Base-by-base conservation (phyloP, 495 filamentous ascomycete species). In the Penicillium samsonianum region DNA sequence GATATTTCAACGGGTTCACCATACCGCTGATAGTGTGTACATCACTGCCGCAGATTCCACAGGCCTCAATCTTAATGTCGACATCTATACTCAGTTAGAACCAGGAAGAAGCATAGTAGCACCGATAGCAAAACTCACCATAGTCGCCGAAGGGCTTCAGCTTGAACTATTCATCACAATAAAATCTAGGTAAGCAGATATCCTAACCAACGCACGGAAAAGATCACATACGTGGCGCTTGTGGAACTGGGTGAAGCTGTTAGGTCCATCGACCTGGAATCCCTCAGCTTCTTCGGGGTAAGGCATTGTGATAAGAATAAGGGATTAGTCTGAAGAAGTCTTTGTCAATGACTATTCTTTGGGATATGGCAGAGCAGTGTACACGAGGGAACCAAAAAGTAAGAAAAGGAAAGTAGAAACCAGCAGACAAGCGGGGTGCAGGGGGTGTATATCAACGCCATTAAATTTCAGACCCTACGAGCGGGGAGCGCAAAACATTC, bases 41-140 rank as follows among this genome's bases (percentile, higher is more conserved):
- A 63, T 92, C 90, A 23, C 82, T 87, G 10, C 87, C 89, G 70
- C 89, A 91, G 11, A 93, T 86, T 63, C 90, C 90, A 69, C 90
- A 94, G 53, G 81, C 82, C 55, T 87, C 84, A 55, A 88, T 83
- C 66, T 83, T 80, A 53, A 92, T 79, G 60, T 92, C 90, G 56
- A 92, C 78, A 63, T 92, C 89, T 76, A 35, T 50, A 16, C 7
- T 47, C 43, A 10, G 41, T 58, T 35, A 65, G 45, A 42, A 12
- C n/a, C n/a, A 19, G 4, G 17, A 38, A 12, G n/a, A 49, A 17
- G 30, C 10, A 20, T 9, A 43, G 22, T 19, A 3, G 19, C 8
- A 38, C 17, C 9, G 1, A 25, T 7, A 35, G n/a, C 11, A 12
- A 5, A 26, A 47, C 69, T 54, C 65, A 76, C 73, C 73, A 73